Base-by-base conservation (phyloP, 2,329 filamentous ascomycete genomes). In the Tolypocladium pustulatum region DNA sequence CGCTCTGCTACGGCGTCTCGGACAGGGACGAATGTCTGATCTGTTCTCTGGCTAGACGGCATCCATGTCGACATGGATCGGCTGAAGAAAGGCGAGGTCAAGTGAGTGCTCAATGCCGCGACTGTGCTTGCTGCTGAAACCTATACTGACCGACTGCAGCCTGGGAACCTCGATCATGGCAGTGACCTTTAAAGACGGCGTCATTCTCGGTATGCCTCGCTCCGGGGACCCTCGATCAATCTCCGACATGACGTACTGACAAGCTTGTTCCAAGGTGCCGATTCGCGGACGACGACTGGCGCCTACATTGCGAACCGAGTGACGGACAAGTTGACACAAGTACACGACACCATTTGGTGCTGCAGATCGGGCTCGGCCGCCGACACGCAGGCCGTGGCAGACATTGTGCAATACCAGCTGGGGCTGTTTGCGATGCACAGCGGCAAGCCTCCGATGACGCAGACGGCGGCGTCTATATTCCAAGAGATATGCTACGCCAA, bases 91-190 rank as follows among this genome's bases (percentile, higher is more conserved):
- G 94, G 94, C 62, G 94, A 99, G 80, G 93, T 99, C 73, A 99
- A 99, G 91, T 97, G 80, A 78, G 91, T 9, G 6, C 55, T 38
- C 25, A 12, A 30, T 1, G 3, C 1, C 20, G 9, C 9, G 20
- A 7, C 7, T 15, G 9, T 22, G 9, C 7, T 8, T 22, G 27
- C 22, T 22, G 27, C 52, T 54, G 32, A 7, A 41, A 20, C 27
- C 32, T 46, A 57, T 58, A 59, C 66, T 71, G 65, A 73, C 64
- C 73, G 70, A 10, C 76, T 60, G 59, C 67, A 96, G 91, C 78
- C 81, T 99, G 68, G 94, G 94, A 79, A 99, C 94, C 63, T 97
- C 94, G 58, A 97, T 99, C 74, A 99, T 99, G 94, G 94, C 94
- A 62, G 92, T 97, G 74, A 97, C 95, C 70, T 99, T 99, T 85